Base-by-base conservation (phyloP, 108 stramenopile genomes). In the Pseudonitzschia multiseries region DNA sequence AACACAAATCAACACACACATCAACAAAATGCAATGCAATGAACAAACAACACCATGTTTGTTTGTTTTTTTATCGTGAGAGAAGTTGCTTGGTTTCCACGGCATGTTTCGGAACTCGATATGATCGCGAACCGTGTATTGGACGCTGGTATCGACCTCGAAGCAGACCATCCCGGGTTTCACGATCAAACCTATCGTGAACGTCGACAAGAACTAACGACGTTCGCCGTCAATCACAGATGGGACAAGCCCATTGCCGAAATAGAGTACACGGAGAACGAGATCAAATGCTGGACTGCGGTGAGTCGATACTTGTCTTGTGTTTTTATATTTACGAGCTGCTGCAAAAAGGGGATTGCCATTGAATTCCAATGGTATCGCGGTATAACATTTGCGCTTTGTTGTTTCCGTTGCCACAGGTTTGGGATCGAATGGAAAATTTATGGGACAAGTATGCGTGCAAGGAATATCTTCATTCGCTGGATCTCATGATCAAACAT, bases 121-220 rank as follows among this genome's bases (percentile, higher is more conserved):
- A 66, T 90, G 65, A 90, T 97, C 43, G 97, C 94, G 24, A 86
- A 92, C 73, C 88, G 95, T 0, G 90, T 89, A 2, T 76, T 96
- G 48, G 93, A 95, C 72, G 97, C 95, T 5, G 95, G 95, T 13
- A 77, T 63, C 1, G 95, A 96, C 50, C 75, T 94, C 26, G 84
- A 94, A 73, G 69, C 78, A 0, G 94, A 96, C 74, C 97, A 96
- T 81, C 95, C 95, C 2, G 97, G 97, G 12, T 98, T 98, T 68
- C 65, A 93, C 54, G 97, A 98, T 78, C 24, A 65, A 28, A 86
- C 68, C 1, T 99, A 99, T 77, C 86, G 98, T 8, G 32, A 72
- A 65, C 86, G 98, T 20, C 82, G 98, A 24, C 85, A 73, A 8
- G 63, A 80, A 44, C 79, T 99, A 44, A 90, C 96, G 20, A 44